A percentile compares a stretch with the other conserved stretches of the same genome.
Conservation (phyloP, 163 green algal species). For the Chloromonas sp. region DNA sequence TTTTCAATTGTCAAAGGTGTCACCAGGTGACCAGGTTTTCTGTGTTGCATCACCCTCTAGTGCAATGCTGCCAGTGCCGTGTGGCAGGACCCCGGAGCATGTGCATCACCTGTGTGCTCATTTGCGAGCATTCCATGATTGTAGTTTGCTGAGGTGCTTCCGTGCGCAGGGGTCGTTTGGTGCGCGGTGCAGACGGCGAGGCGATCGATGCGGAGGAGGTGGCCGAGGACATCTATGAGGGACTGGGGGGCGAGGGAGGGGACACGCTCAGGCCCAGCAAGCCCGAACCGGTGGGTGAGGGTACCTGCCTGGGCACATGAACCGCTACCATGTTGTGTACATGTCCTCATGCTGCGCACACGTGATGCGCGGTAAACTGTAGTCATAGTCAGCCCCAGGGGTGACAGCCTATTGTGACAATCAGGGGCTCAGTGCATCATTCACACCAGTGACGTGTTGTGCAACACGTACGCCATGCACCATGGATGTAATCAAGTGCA, state of each 20-base stretch:
- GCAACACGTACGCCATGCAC: too few relatives aligned
- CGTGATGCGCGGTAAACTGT: neutral
- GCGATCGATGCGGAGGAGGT: neutral
- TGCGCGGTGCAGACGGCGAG: neutral
- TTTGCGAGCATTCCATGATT: too few relatives aligned
- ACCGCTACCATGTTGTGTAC: neutral
- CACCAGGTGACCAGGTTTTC: too few relatives aligned
- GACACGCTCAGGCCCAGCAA: neutral
- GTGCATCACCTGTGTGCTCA: too few relatives aligned
- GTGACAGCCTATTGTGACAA: neutral
- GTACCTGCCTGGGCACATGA: neutral
- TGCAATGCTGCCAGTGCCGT: too few relatives aligned
- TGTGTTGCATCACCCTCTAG: too few relatives aligned
- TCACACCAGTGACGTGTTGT: neutral
- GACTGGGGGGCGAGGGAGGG: neutral
- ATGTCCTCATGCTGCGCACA: neutral
- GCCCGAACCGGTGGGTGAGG: too few relatives aligned
- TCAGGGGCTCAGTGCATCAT: neutral
- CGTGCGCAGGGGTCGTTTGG: too few relatives aligned
- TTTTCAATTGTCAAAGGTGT: too few relatives aligned
- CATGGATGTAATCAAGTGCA: too few relatives aligned
- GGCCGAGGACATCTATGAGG: neutral
- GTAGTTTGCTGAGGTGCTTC: too few relatives aligned
- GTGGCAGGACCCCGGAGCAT: too few relatives aligned
- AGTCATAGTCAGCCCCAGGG: neutral